Base-by-base conservation (phyloP, 495 filamentous ascomycete species). In the Podospora comata region DNA sequence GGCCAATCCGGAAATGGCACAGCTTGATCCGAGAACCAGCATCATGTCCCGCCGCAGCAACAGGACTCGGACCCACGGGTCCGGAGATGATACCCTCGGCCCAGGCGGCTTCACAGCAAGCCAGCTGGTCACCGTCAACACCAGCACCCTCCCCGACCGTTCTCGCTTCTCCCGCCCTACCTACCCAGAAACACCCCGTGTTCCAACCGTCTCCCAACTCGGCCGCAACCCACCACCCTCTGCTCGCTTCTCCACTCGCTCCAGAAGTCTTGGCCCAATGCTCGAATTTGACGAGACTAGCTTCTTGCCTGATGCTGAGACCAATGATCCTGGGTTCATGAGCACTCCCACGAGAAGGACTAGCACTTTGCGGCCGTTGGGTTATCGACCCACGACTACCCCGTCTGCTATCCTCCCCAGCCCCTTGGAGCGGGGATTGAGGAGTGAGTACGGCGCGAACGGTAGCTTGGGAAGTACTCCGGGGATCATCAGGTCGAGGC, bases 311-410 rank as follows among this genome's bases (percentile, higher is more conserved):
- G 73, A 69, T 3, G 2, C 53, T 4, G 71, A 74, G 20, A 1
- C 34, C 1, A 67, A 69, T 6, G 73, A 75, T 34, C 66, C 72
- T 0, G 73, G 71, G n/a, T 75, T 75, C 19, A 76, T 76, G 76
- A 74, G 72, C 70, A 78, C 76, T 11, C 76, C 76, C 26, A 78
- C 73, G 19, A 64, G 67, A 56, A 69, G 73, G 68, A 74, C 71
- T 2, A 71, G 73, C 3, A 66, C 66, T n/a, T 63, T 55, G n/a
- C 55, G 68, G 57, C 60, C 62, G 27, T 55, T 71, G 34, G 68
- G 70, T 53, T 70, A 71, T 54, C 61, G 67, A 1, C 62, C 69
- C 27, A 76, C 77, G 0, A 74, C 72, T 1, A 79, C 77, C 1
- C 77, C 77, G 2, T 74, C 72, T 4, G 75, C 77, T 1, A 73